Conservation (phyloP, 345 rosid species). For the Eucalyptus erythrocorys region DNA sequence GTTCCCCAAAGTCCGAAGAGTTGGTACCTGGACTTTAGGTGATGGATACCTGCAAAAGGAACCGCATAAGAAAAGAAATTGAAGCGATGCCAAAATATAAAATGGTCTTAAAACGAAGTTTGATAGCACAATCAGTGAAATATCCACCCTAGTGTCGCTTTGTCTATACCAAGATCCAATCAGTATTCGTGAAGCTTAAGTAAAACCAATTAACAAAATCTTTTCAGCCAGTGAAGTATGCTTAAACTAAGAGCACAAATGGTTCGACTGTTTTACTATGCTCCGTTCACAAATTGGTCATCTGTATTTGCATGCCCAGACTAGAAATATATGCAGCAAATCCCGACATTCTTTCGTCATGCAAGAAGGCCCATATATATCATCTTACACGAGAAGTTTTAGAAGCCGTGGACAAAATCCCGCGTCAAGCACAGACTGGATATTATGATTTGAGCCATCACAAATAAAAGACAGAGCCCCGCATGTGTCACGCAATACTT, state of each 20-base stretch:
- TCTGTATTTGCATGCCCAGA: background rate
- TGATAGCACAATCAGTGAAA: background rate
- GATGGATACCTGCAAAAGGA: conserved; percentile 50
- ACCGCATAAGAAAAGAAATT: background rate
- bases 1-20: conserved; percentile 67
- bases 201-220: background rate
- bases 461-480: conserved; percentile 29
- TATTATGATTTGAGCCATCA: conserved; percentile 20
- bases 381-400: conserved; percentile 20
- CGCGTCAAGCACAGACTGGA: conserved; percentile 24
- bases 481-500: conserved; percentile 24
- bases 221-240: background rate
- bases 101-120: background rate
- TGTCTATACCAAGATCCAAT: background rate
- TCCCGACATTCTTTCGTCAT: background rate
- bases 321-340: background rate
- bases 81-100: background rate
- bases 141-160: background rate
- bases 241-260: background rate
- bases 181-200: background rate
- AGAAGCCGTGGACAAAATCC: conserved; percentile 20
- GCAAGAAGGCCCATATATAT: background rate
- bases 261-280: background rate
- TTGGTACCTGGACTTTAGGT: conserved; percentile 53
- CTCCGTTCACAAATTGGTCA: background rate